Conservation (phyloP, 2,329 filamentous ascomycete species). For the Biscogniauxia sp. region DNA sequence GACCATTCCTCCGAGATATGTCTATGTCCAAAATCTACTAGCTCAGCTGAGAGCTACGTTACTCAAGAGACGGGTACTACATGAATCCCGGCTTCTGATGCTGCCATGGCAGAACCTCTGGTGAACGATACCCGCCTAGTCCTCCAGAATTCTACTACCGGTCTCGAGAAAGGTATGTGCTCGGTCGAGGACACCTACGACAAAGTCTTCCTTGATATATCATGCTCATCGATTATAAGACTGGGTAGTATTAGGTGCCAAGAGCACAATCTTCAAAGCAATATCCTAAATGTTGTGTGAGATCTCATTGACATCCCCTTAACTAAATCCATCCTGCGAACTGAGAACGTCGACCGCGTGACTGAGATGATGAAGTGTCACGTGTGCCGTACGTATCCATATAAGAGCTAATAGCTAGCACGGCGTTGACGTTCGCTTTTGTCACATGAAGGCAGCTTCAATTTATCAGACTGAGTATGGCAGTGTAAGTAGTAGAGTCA, state of each 20-base stretch:
- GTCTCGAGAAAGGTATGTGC: constrained; percentile 8
- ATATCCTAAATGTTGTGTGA: constrained; percentile 17
- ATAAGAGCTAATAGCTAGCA: too few relatives aligned
- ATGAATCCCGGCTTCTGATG: not conserved
- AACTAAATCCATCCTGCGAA: constrained; percentile 7
- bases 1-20: constrained; percentile 12
- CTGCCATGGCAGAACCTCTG: too few relatives aligned
- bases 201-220: constrained; percentile 20
- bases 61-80: not conserved
- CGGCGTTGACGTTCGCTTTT: too few relatives aligned
- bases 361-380: constrained; percentile 17
- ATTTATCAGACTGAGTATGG: constrained; percentile 19
- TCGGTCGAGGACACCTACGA: constrained; percentile 13
- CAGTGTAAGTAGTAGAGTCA: constrained; percentile 9
- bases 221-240: constrained; percentile 13
- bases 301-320: constrained; percentile 15
- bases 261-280: constrained; percentile 10
- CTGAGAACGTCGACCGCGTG: constrained; percentile 10
- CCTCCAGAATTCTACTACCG: constrained; percentile 8
- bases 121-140: constrained; percentile 1
- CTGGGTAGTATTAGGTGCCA: constrained; percentile 5
- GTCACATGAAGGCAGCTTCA: constrained; percentile 18
- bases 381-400: too few relatives aligned
- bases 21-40: constrained; percentile 12
- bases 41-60: not conserved